Base-by-base conservation (phyloP, 345 rosid genomes). In the Acer campestre region DNA sequence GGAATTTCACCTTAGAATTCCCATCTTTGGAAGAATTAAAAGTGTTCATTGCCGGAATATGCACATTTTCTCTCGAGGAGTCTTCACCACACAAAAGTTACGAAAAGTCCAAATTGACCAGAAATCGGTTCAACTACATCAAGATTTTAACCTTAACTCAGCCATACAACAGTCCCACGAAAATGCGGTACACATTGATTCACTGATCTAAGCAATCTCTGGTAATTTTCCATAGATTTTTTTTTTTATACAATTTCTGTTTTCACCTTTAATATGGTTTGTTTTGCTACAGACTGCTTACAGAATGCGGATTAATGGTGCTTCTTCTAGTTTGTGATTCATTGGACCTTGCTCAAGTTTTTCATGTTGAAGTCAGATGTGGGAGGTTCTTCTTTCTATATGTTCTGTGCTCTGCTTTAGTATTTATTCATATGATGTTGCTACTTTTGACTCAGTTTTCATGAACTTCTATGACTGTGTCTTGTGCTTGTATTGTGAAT, bases 81-180 rank as follows among this genome's bases (percentile, higher is more conserved):
- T 0, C 7, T 20, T 9, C 8, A 61, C 0, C 42, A 8, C 23
- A 27, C 55, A 17, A 10, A 67, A 10, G 10, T 11, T 67, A 20
- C 13, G 7, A 53, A 20, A 3, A 42, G n/a, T 42, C 6, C 1
- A 44, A 3, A 5, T n/a, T 17, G 16, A 40, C 7, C 9, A 10
- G 6, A 4, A 0, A 10, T 5, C 3, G 6, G 4, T 4, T 13
- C 0, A 14, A 49, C 1, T 0, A 20, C 0, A 0, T 38, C 44
- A 14, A 51, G 4, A 22, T 0, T 6, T 5, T 58, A 49, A 72
- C 9, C 66, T 72, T 1, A 55, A 72, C 12, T 1, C 35, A 59
- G 56, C 22, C 35, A 59, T 72, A 59, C 75, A 58, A 20, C 53
- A 38, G 2, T 40, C 35, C 0, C 31, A 71, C 10, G 2, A 42